Evolutionary conservation across 768 basidiomycete species (phyloP).

Genomic region (Podaxis sp.): DNA sequence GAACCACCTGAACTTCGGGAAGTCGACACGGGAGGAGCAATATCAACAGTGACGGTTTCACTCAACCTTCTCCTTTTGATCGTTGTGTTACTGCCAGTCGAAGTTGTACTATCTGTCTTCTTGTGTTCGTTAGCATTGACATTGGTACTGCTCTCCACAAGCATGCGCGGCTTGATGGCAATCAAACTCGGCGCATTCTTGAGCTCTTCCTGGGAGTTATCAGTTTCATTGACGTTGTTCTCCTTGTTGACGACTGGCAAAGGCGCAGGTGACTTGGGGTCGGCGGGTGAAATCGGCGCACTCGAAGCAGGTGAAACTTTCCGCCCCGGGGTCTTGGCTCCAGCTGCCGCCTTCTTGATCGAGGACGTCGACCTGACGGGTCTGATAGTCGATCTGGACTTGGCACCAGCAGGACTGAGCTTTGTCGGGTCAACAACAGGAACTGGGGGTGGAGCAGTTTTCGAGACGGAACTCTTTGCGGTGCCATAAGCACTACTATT

Average conservation of each 20-base stretch:
- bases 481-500: slow-evolving; percentile 15
- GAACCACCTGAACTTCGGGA: slow-evolving; percentile 4
- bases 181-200: slow-evolving; percentile 21
- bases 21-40: slow-evolving; percentile 19
- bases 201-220: slow-evolving; percentile 27
- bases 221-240: slow-evolving; percentile 22
- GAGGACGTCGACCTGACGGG: slow-evolving; percentile 10
- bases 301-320: slow-evolving; percentile 2
- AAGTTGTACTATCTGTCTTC: slow-evolving; percentile 45
- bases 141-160: not conserved
- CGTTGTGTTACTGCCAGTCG: slow-evolving; percentile 42
- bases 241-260: slow-evolving; percentile 23
- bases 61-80: slow-evolving; percentile 40
- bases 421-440: slow-evolving; percentile 16
- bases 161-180: slow-evolving; percentile 14
- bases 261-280: not conserved
- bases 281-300: slow-evolving; percentile 10
- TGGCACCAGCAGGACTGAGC: slow-evolving; percentile 4
- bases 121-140: slow-evolving; percentile 34
- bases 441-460: slow-evolving; percentile 17
- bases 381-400: not conserved
- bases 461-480: slow-evolving; percentile 19
- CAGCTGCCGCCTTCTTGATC: slow-evolving; percentile 6
- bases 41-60: slow-evolving; percentile 43
- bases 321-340: not conserved